Base-by-base conservation (phyloP, 495 filamentous ascomycete species). In the Oidiodendron maius region DNA sequence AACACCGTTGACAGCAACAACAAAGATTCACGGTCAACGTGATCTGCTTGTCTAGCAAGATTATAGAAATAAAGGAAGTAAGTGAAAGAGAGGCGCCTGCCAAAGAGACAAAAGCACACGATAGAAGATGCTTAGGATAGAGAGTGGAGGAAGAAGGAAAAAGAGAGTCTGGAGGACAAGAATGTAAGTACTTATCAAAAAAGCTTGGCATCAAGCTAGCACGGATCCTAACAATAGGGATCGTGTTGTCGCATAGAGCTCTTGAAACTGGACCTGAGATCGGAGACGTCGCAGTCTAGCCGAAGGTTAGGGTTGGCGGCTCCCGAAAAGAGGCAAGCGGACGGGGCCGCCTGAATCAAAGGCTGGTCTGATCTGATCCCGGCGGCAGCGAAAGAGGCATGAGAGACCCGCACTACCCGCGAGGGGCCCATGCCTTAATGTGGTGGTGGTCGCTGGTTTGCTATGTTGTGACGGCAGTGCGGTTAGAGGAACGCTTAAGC, bases 211-310 rank as follows among this genome's bases (percentile, higher is more conserved):
- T 50, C 30, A 40, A 23, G 18, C 39, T 46, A 44, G 24, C 54
- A 46, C 35, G 30, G 13, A 53, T 52, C 57, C 57, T 52, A 57
- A 52, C 55, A 58, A 57, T 54, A 60, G 50, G 48, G 61, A 63
- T 62, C 58, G 54, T 58, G 58, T 55, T 44, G 60, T 59, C 60
- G 58, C 60, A 66, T 59, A 44, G 54, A 26, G 52, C 13, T 30
- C 44, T 55, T 66, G 64, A 66, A 66, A 66, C 64, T 51, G 50
- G 58, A 57, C 28, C 37, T 60, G 56, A 66, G 58, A 57, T 52
- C 35, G 34, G 37, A 50, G 47, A 15, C 56, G 60, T 66, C 61
- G 56, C 61, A 63, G 44, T 41, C n/a, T 26, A 25, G 30, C 32
- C 18, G 22, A 24, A 51, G 22, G 48, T 56, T n/a, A n/a, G n/a